phyloP scores from a whole-genome alignment of 129 eudicot genomes.

The Chrysanthemum makinoi region DNA sequence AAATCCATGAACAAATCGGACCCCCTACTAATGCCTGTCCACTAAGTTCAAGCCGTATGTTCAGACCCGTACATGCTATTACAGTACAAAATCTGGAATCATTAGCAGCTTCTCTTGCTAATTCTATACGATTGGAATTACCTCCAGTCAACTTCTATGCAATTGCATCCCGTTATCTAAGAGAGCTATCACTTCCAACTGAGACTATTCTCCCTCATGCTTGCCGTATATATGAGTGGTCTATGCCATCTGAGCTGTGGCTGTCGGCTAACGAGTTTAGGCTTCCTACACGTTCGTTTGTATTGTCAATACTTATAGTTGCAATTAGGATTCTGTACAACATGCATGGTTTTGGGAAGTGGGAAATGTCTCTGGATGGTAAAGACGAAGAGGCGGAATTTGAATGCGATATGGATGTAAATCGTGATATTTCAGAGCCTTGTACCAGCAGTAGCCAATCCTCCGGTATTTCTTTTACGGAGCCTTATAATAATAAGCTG shows the following conservation, averaged over 20 bases:
- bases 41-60: conserved; percentile 58
- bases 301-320: conserved; percentile 71
- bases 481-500: conserved; percentile 5
- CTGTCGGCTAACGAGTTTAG: conserved; percentile 55
- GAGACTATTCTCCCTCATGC: conserved; percentile 59
- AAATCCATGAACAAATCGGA: conserved; percentile 60
- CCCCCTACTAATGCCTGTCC: conserved; percentile 55
- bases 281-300: conserved; percentile 72
- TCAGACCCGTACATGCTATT: conserved; percentile 47
- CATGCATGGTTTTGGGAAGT: conserved; percentile 74
- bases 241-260: conserved; percentile 76
- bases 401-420: no score
- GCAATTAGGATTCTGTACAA: conserved; percentile 63
- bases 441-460: no score
- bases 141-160: conserved; percentile 78
- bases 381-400: neutral
- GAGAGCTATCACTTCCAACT: conserved; percentile 54
- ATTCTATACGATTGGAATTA: conserved; percentile 49
- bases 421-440: no score
- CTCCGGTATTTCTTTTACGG: neutral
- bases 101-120: conserved; percentile 58
- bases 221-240: conserved; percentile 66
- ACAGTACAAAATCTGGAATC: conserved; percentile 65
- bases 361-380: conserved; percentile 54
- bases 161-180: conserved; percentile 68